These are phyloP conservation scores for Deuterostichococcus epilithicus DNA, from an alignment of 139 green algal genomes.

Conservation along the genomic window DNA sequence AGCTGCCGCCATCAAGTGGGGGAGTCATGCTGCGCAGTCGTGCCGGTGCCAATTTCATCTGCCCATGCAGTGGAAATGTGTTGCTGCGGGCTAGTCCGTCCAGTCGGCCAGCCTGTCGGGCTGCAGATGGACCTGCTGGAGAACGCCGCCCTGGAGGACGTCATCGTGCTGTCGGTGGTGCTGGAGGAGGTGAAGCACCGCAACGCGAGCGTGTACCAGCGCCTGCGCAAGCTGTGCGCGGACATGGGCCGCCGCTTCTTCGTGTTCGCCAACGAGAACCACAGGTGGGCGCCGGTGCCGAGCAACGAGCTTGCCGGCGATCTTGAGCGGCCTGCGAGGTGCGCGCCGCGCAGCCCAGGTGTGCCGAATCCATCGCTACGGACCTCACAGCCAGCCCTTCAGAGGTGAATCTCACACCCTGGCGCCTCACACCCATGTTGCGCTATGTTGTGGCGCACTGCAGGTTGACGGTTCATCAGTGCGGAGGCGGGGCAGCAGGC, in stretches of 20 bases:
- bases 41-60: not conserved
- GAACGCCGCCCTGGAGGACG: conserved; percentile 79
- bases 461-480: no score
- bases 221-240: conserved; percentile 64
- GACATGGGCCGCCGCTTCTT: conserved; percentile 75
- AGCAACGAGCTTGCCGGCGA: no score
- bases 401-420: no score
- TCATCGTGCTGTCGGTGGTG: conserved; percentile 74
- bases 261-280: conserved; percentile 96
- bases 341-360: no score
- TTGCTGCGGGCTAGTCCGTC: not conserved
- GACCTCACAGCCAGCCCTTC: no score
- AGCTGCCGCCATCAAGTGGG: not conserved
- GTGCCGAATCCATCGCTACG: no score
- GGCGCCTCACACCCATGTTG: no score
- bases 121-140: conserved; percentile 90
- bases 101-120: no score
- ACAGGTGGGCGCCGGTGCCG: conserved; percentile 48
- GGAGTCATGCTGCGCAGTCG: not conserved
- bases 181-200: conserved; percentile 77
- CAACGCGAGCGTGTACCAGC: conserved; percentile 69
- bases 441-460: no score
- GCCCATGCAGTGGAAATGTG: conserved; percentile 6
- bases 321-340: no score
- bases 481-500: not conserved